Base-by-base conservation (phyloP, 202 grass and related monocot genomes). In the Zizania palustris region DNA sequence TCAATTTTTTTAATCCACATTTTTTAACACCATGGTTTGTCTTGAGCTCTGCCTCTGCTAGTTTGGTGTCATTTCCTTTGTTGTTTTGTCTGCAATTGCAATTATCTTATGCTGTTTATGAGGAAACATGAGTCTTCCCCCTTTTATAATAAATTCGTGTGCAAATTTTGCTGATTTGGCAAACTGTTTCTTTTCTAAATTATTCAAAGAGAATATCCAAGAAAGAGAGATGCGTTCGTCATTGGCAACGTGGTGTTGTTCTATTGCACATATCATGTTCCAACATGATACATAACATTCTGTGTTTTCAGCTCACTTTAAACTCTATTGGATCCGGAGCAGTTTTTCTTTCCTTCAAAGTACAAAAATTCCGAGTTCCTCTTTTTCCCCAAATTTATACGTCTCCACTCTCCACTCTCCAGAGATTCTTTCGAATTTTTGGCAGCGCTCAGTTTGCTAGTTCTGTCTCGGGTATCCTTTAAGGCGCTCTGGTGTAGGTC, bases 61-160 rank as follows among this genome's bases (percentile, higher is more conserved):
- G 20, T 44, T 62, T 40, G 18, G 73, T 65, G 77, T 51, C 80
- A 78, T 70, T 70, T 44, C 80, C 73, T 70, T 70, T 72, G 57
- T 48, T 56, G 64, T 54, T 59, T 86, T 68, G 74, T 70, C 38
- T 63, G 66, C 15, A 59, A 22, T 55, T n/a, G 10, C 49, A 76
- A 60, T 69, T 11, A 45, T 80, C 34, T 4, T 11, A 13, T 60
- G 35, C 0, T 56, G 4, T 74, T 68, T n/a, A 18, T 5, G n/a
- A 1, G 12, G 44, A 60, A 73, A 57, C 20, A 67, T 63, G 6
- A 51, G 4, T 33, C 65, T 13, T 42, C n/a, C 35, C 43, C 19
- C 1, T 15, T 48, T 61, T 28, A 5, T 41, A 33, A 67, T 59
- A 20, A 19, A 7, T 65, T 51, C 7, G 28, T 60, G 7, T 5